phyloP scores from a whole-genome alignment of 1,284 basidiomycete species.

The Hemileia vastatrix region DNA sequence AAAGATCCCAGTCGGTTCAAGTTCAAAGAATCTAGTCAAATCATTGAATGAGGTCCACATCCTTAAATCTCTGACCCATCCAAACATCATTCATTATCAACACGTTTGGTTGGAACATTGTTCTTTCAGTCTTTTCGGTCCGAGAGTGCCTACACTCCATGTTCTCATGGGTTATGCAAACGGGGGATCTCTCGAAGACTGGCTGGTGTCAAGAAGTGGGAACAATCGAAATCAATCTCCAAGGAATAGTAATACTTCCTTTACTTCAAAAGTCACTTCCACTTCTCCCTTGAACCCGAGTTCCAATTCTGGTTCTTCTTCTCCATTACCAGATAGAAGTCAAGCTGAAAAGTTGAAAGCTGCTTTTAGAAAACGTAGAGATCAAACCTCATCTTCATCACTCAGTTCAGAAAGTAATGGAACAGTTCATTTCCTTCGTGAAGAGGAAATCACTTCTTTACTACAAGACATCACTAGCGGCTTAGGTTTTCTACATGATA shows the following conservation, averaged over 20 bases:
- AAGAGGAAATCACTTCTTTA: constrained; percentile 36
- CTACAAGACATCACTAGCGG: constrained; percentile 36
- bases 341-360: too few species aligned
- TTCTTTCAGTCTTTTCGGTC: constrained; percentile 31
- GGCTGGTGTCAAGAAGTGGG: constrained; percentile 14
- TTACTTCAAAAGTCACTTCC: too few species aligned
- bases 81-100: constrained; percentile 87
- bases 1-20: constrained; percentile 85
- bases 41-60: constrained; percentile 66
- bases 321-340: too few species aligned
- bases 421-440: constrained; percentile 34
- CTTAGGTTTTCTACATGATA: constrained; percentile 36
- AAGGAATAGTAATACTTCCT: background rate
- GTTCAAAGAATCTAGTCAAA: constrained; percentile 66
- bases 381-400: background rate
- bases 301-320: too few species aligned
- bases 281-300: too few species aligned
- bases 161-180: constrained; percentile 43
- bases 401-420: constrained; percentile 2
- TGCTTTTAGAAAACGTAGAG: constrained; percentile 1
- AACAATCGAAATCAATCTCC: background rate
- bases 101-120: constrained; percentile 77
- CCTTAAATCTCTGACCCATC: constrained; percentile 74
- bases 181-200: constrained; percentile 40
- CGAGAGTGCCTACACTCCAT: constrained; percentile 37